Percentiles rank a stretch among this genome's conserved stretches.
These are phyloP conservation scores for Boletus barrowsii DNA, from an alignment of 768 basidiomycete species.

Conservation along the genomic window DNA sequence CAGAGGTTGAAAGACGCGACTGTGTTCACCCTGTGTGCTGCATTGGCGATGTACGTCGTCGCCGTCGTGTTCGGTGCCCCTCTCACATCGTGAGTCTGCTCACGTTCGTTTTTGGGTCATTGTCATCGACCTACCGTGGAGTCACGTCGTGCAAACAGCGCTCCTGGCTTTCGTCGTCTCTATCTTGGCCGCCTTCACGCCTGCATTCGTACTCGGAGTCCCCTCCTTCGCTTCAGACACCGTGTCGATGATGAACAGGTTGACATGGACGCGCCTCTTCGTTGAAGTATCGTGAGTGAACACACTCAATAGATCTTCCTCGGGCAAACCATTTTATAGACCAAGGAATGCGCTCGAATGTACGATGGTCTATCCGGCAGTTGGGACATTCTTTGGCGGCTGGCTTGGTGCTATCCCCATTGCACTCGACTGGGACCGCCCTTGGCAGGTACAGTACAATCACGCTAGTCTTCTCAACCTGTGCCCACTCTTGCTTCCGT, in stretches of 20 bases:
- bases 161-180: conserved; percentile 69
- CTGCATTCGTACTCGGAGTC: conserved; percentile 65
- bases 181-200: conserved; percentile 60
- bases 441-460: conserved; percentile 80
- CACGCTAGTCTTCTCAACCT: conserved; percentile 1
- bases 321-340: conserved; percentile 30
- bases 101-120: neutral
- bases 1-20: conserved; percentile 54
- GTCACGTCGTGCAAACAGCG: conserved; percentile 58
- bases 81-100: conserved; percentile 45
- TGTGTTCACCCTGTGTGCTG: conserved; percentile 47
- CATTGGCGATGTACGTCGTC: conserved; percentile 46
- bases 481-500: neutral
- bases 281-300: conserved; percentile 73
- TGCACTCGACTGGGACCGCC: conserved; percentile 94
- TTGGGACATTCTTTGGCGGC: conserved; percentile 68
- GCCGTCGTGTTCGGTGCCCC: conserved; percentile 78
- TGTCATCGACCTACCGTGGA: conserved; percentile 24
- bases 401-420: conserved; percentile 85
- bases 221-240: conserved; percentile 47
- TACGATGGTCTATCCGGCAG: conserved; percentile 72
- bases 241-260: conserved; percentile 49
- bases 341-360: conserved; percentile 68
- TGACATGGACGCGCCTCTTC: conserved; percentile 78
- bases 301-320: neutral